Conservation (phyloP, 805 yeast species). For the Ogataea salicorniae region DNA sequence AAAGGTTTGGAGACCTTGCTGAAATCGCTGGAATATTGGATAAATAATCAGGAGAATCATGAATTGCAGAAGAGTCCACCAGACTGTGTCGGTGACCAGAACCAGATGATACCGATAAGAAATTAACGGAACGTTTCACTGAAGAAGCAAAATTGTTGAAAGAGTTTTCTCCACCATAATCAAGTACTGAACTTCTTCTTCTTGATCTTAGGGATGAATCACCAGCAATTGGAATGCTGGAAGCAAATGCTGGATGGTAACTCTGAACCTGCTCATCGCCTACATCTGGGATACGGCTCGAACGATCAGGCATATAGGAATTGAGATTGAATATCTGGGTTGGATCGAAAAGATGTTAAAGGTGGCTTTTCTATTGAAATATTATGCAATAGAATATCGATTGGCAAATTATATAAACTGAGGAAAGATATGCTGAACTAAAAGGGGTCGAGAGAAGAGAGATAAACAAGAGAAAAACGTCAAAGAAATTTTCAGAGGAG, state of each 20-base stretch:
- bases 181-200: conserved; percentile 31
- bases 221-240: background rate
- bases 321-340: too few species aligned
- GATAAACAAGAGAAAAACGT: too few species aligned
- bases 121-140: conserved; percentile 27
- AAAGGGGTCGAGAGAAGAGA: too few species aligned
- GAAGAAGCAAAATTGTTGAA: conserved; percentile 34
- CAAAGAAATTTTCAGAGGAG: too few species aligned
- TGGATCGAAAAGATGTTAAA: too few species aligned
- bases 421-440: too few species aligned
- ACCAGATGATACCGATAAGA: conserved; percentile 19
- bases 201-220: conserved; percentile 13
- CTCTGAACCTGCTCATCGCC: background rate
- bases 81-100: conserved; percentile 6
- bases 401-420: too few species aligned
- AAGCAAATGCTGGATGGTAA: background rate
- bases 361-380: too few species aligned
- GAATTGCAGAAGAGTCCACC: background rate
- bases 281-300: too few species aligned
- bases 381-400: too few species aligned
- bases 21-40: too few species aligned
- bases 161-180: conserved; percentile 34
- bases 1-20: background rate
- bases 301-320: too few species aligned
- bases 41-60: background rate